Evolutionary conservation across 225 moss, liverwort and hornwort species (phyloP).

Genomic region (Takakia lepidozioides): DNA sequence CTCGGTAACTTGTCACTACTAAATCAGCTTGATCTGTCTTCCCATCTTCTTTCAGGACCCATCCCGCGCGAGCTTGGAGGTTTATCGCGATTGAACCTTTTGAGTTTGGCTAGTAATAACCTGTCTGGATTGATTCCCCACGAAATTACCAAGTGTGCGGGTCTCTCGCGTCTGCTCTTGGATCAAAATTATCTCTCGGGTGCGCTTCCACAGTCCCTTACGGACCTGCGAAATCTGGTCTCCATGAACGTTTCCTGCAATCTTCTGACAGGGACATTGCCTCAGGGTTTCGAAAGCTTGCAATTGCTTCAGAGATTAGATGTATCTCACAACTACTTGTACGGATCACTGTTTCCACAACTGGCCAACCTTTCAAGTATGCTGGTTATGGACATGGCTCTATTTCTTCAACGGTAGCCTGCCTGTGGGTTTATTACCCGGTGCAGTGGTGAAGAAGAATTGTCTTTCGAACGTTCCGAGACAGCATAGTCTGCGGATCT

Average conservation of each 20-base stretch:
- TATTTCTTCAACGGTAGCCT: constrained; percentile 78
- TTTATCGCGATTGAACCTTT: constrained; percentile 48
- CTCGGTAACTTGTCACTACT: constrained; percentile 38
- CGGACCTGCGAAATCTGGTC: constrained; percentile 36
- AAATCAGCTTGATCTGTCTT: constrained; percentile 49
- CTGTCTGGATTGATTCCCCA: constrained; percentile 17
- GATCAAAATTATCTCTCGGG: constrained; percentile 48
- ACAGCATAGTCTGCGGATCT: constrained; percentile 50
- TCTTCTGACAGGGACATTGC: constrained; percentile 43
- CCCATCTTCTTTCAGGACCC: constrained; percentile 42
- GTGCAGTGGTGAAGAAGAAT: constrained; percentile 61
- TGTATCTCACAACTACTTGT: constrained; percentile 63
- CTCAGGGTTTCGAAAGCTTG: constrained; percentile 39
- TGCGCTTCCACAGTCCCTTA: constrained; percentile 36
- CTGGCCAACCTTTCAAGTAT: constrained; percentile 24
- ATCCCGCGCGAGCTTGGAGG: constrained; percentile 42
- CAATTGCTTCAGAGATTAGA: constrained; percentile 34
- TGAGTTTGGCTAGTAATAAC: constrained; percentile 14
- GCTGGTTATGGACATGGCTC: too few species aligned
- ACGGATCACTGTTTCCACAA: constrained; percentile 43
- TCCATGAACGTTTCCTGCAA: constrained; percentile 58
- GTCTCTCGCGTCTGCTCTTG: constrained; percentile 38
- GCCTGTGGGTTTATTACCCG: constrained; percentile 34
- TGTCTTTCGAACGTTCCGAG: constrained; percentile 41
- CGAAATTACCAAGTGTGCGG: constrained; percentile 46